phyloP scores from a whole-genome alignment of 2,329 filamentous ascomycete genomes.

The Colletotrichum sp. region DNA sequence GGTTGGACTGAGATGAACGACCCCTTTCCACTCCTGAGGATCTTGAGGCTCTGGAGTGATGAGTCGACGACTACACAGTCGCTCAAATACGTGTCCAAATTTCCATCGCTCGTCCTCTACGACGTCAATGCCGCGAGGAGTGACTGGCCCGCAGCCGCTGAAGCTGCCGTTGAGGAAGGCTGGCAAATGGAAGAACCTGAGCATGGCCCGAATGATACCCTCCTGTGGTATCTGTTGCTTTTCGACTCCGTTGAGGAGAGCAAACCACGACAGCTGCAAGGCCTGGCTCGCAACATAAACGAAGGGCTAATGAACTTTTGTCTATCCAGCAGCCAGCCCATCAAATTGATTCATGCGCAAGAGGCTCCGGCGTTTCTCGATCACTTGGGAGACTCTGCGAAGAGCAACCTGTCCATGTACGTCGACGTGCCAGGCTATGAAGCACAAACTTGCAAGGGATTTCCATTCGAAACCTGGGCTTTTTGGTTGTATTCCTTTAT shows the following conservation, averaged over 20 bases:
- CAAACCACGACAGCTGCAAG: slow-evolving; percentile 25
- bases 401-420: slow-evolving; percentile 33
- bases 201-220: slow-evolving; percentile 33
- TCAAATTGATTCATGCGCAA: slow-evolving; percentile 34
- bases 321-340: slow-evolving; percentile 17
- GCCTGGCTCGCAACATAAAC: slow-evolving; percentile 37
- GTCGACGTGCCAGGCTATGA: slow-evolving; percentile 33
- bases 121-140: slow-evolving; percentile 41
- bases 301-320: slow-evolving; percentile 33
- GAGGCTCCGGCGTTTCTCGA: slow-evolving; percentile 37
- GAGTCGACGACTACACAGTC: slow-evolving; percentile 43
- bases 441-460: slow-evolving; percentile 35
- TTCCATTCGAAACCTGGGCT: slow-evolving; percentile 43
- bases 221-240: slow-evolving; percentile 39
- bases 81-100: slow-evolving; percentile 43
- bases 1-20: slow-evolving; percentile 47
- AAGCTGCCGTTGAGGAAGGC: slow-evolving; percentile 30
- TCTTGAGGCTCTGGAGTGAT: slow-evolving; percentile 51
- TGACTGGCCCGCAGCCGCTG: slow-evolving; percentile 38
- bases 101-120: slow-evolving; percentile 51
- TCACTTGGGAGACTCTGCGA: slow-evolving; percentile 37
- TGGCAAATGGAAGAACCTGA: slow-evolving; percentile 36
- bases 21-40: slow-evolving; percentile 51
- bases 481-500: slow-evolving; percentile 48
- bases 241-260: slow-evolving; percentile 33